phyloP scores from a whole-genome alignment of 1,139 yeast genomes.

The Debaryomyces coudertii region DNA sequence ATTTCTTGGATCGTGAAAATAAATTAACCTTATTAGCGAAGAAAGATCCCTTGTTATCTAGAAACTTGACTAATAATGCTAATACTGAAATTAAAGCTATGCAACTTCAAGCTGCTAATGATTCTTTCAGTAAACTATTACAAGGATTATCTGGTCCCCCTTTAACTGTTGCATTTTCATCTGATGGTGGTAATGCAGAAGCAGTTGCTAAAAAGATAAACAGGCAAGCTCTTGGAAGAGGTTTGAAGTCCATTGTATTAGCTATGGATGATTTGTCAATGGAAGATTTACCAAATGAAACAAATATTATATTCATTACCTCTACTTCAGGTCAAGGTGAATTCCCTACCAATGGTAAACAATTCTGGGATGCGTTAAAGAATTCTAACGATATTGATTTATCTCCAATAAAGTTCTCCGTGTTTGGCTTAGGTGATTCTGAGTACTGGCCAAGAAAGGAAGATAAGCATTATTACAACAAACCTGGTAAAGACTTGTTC shows the following conservation, averaged over 20 bases:
- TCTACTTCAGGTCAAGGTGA: slow-evolving; percentile 99
- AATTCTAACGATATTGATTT: slow-evolving; percentile 71
- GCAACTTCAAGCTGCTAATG: slow-evolving; percentile 72
- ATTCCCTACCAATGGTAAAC: slow-evolving; percentile 92
- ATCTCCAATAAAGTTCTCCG: slow-evolving; percentile 68
- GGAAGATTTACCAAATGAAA: slow-evolving; percentile 81
- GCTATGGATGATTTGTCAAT: slow-evolving; percentile 85
- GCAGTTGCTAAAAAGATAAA: slow-evolving; percentile 78
- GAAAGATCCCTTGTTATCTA: slow-evolving; percentile 74
- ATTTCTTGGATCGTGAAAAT: slow-evolving; percentile 88
- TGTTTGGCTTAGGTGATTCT: slow-evolving; percentile 93
- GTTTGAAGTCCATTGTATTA: slow-evolving; percentile 73
- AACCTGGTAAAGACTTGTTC: slow-evolving; percentile 79
- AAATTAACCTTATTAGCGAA: slow-evolving; percentile 75
- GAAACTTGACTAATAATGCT: slow-evolving; percentile 69
- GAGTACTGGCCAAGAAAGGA: slow-evolving; percentile 97
- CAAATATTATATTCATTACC: slow-evolving; percentile 77
- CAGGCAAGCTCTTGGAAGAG: slow-evolving; percentile 84
- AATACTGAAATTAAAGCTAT: slow-evolving; percentile 56
- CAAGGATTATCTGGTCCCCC: slow-evolving; percentile 96
- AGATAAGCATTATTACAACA: slow-evolving; percentile 90
- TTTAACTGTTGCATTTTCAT: slow-evolving; percentile 83
- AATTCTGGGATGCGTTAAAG: slow-evolving; percentile 85
- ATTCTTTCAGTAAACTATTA: slow-evolving; percentile 72
- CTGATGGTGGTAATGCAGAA: slow-evolving; percentile 95